Base-by-base conservation (phyloP, 331 rosid genomes). In the Quercus phellos region DNA sequence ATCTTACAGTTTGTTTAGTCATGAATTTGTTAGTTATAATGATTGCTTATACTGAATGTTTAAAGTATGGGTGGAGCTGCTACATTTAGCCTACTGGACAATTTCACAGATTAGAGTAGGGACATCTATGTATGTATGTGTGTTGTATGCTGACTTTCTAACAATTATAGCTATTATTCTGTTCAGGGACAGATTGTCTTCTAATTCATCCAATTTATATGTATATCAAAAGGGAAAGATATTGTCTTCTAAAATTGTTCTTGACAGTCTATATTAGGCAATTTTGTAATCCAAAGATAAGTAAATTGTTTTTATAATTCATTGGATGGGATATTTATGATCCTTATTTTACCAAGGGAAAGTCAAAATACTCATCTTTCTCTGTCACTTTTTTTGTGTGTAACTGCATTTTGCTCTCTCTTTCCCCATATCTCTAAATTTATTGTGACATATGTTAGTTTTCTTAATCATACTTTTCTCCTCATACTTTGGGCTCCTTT, bases 401-500 rank as follows among this genome's bases (percentile, higher is more conserved):
- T 19, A 21, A 56, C 27, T 56, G 34, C 34, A 30, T 13, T 4
- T 4, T 24, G 26, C 67, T 74, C 54, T 50, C 27, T 59, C 35
- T 66, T 22, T 38, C 59, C 73, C 56, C 73, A 51, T 66, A 55
- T n/a, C 77, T 51, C 61, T 17, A 79, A 74, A 58, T 84, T 70
- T 66, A 78, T 63, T 5, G 43, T 80, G 73, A 71, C 43, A 18
- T 55, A 55, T n/a, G 35, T 19, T 4, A 70, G 54, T 67, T 81
- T 56, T 51, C 68, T 55, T 61, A 43, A 6, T 22, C 30, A 34
- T 38, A 42, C 63, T 76, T 50, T 70, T 87, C 64, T 76, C 69
- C 51, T 82, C 24, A 64, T 27, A 27, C 66, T 32, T 72, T 80
- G 66, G 74, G 85, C 32, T 81, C 83, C 55, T 60, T 81, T 84